Percentiles rank a stretch among this genome's conserved stretches.
Evolutionary conservation across 768 basidiomycete species (phyloP).

Genomic region (Hypholoma sublateritium): DNA sequence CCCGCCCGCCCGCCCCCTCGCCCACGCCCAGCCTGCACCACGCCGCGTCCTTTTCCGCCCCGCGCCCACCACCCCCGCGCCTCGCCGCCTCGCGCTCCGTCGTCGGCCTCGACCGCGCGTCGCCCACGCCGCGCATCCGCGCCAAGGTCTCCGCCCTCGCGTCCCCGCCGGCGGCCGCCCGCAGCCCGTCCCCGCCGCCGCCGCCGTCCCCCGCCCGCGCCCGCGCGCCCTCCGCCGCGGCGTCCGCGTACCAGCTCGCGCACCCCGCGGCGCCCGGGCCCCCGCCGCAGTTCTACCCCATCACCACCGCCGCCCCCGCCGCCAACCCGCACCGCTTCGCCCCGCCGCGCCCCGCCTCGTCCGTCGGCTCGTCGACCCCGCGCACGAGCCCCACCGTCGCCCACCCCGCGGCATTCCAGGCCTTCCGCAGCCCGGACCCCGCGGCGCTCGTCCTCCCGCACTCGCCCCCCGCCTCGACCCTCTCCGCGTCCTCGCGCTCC

Average conservation of each 20-base stretch:
- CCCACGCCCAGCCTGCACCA: constrained; percentile 8
- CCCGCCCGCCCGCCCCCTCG: not conserved
- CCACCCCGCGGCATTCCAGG: constrained; percentile 27
- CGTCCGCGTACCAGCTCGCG: constrained; percentile 36
- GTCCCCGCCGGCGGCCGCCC: not conserved
- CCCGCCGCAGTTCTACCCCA: constrained; percentile 47
- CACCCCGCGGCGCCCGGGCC: constrained; percentile 36
- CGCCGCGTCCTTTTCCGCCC: constrained; percentile 10
- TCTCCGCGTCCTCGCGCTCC: constrained; percentile 80
- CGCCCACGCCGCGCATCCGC: constrained; percentile 10
- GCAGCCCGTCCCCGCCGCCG: constrained; percentile 1
- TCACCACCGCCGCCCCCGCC: constrained; percentile 53
- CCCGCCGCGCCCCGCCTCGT: constrained; percentile 23
- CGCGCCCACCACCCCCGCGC: constrained; percentile 4
- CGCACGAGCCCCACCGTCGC: constrained; percentile 16
- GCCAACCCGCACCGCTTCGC: constrained; percentile 60
- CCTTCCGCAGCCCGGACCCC: constrained; percentile 37
- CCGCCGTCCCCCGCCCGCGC: constrained; percentile 22
- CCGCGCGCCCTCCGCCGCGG: constrained; percentile 11
- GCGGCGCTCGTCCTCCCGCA: constrained; percentile 58
- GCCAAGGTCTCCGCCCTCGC: not conserved
- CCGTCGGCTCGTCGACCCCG: not conserved
- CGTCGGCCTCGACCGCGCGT: constrained; percentile 17
- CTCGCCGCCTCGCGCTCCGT: constrained; percentile 16
- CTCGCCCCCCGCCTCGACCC: constrained; percentile 68